Conservation (phyloP, 306 rosid genomes). For the Cucurbita moschata region DNA sequence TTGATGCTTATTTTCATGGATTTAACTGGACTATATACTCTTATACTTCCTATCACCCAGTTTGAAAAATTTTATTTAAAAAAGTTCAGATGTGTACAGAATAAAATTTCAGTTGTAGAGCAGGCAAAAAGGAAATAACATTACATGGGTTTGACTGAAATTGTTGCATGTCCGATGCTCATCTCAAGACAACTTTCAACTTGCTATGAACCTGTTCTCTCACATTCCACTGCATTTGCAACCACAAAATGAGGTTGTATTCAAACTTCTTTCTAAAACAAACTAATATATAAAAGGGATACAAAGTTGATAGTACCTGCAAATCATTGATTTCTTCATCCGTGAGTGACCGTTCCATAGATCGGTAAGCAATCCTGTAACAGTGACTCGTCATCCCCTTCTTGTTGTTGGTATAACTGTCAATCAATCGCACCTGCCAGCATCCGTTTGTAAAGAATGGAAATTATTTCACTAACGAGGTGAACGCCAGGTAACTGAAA, state of each 20-base stretch:
- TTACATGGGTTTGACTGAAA: background rate
- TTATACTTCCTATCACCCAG: background rate
- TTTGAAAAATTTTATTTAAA: no score
- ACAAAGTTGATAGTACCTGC: conserved; percentile 17
- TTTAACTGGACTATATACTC: background rate
- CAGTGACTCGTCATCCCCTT: conserved; percentile 97
- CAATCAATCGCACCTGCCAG: conserved; percentile 69
- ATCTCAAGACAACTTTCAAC: conserved; percentile 34
- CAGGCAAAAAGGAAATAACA: conserved; percentile 1
- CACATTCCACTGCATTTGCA: conserved; percentile 16
- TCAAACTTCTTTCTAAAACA: background rate
- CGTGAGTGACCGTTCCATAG: conserved; percentile 94
- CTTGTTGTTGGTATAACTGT: conserved; percentile 94
- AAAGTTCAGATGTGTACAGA: background rate
- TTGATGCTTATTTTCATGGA: background rate
- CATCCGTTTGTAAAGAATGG: background rate
- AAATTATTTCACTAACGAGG: background rate
- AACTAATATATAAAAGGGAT: background rate
- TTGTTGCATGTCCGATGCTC: conserved; percentile 2
- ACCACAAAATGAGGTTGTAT: background rate
- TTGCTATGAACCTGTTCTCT: conserved; percentile 34
- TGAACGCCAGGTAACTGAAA: background rate
- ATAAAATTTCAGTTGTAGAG: background rate
- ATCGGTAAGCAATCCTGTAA: conserved; percentile 81
- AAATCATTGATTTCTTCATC: conserved; percentile 77